phyloP scores from a whole-genome alignment of 2,329 filamentous ascomycete genomes.

The Aspergillus latus region DNA sequence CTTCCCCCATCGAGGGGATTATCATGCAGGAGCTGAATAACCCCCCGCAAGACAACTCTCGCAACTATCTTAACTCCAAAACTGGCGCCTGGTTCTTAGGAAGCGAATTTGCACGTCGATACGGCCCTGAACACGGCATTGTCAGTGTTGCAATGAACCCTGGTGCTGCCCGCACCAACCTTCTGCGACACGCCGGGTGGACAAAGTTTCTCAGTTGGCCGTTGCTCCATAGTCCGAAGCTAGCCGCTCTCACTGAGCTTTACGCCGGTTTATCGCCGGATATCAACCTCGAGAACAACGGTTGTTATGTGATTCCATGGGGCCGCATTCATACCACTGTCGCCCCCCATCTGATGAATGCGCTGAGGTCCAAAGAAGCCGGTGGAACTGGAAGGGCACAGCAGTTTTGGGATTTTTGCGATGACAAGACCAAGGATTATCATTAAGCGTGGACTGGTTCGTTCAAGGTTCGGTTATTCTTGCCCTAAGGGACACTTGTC shows the following conservation, averaged over 20 bases:
- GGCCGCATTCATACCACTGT: conserved; percentile 12
- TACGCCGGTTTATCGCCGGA: conserved; percentile 8
- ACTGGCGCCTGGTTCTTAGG: conserved; percentile 33
- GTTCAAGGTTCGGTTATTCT: neutral
- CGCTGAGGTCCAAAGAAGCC: conserved; percentile 4
- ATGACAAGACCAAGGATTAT: conserved; percentile 12
- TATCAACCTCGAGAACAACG: conserved; percentile 13
- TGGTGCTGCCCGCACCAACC: conserved; percentile 12
- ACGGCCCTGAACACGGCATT: conserved; percentile 30
- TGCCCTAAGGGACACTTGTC: neutral
- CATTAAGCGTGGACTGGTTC: neutral
- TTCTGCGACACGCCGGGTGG: conserved; percentile 7
- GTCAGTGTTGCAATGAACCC: conserved; percentile 30
- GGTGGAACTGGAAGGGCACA: conserved; percentile 10
- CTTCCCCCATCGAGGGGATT: conserved; percentile 12
- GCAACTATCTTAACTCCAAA: conserved; percentile 40
- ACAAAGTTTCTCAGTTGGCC: conserved; percentile 10
- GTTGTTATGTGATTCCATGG: conserved; percentile 13
- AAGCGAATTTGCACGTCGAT: conserved; percentile 28
- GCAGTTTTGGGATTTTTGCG: conserved; percentile 13
- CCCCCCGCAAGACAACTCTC: conserved; percentile 3
- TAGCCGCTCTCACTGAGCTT: conserved; percentile 11
- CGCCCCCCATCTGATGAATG: conserved; percentile 5
- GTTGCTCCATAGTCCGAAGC: conserved; percentile 1
- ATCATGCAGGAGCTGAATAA: conserved; percentile 10